These are phyloP conservation scores for Naematelia aurantialba DNA, from an alignment of 768 basidiomycete species.

Conservation along the genomic window DNA sequence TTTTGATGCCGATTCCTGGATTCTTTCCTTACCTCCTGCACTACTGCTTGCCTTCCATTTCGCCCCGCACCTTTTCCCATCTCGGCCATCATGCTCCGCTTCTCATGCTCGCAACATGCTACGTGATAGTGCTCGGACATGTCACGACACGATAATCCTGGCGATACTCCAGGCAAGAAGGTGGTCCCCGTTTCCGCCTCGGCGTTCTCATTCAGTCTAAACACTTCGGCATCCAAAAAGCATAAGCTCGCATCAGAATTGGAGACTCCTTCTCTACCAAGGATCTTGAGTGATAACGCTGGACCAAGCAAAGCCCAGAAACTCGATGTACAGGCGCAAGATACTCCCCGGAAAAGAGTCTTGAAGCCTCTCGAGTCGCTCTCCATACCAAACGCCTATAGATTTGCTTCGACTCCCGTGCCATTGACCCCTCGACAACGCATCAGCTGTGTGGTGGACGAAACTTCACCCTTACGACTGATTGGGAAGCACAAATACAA, in stretches of 20 bases:
- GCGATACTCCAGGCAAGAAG: constrained; percentile 10
- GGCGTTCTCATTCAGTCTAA: constrained; percentile 29
- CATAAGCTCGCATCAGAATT: background rate
- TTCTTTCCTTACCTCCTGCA: background rate
- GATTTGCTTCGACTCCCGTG: background rate
- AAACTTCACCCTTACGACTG: background rate
- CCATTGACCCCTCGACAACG: background rate
- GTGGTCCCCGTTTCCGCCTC: constrained; percentile 19
- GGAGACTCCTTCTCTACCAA: background rate
- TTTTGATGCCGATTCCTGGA: background rate
- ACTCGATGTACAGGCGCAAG: background rate
- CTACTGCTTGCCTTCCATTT: background rate
- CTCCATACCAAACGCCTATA: background rate
- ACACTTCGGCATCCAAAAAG: constrained; percentile 3
- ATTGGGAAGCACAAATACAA: background rate
- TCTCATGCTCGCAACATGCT: background rate
- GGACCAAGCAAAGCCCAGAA: background rate
- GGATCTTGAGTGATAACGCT: background rate
- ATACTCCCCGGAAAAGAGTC: background rate
- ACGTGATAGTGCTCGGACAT: background rate
- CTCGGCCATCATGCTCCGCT: background rate
- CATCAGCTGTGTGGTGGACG: background rate
- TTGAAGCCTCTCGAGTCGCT: constrained; percentile 3
- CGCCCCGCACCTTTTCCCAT: background rate
- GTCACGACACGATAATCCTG: background rate